Conservation (phyloP, 2,329 filamentous ascomycete species). For the Madurella fahalii region DNA sequence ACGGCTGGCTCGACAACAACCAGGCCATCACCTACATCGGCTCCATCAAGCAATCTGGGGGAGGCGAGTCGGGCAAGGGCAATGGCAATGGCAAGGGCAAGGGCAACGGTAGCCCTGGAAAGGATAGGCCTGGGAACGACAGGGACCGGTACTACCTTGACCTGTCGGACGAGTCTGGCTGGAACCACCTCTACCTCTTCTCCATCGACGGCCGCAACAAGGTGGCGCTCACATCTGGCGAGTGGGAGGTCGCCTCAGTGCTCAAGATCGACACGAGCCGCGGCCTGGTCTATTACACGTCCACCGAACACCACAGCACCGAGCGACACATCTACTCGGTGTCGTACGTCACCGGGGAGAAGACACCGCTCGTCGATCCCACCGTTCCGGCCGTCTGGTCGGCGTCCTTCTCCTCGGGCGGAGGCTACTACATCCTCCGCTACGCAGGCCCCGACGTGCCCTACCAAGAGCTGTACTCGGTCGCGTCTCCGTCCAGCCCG, state of each 20-base stretch:
- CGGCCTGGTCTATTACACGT: conserved; percentile 59
- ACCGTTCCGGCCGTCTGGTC: conserved; percentile 55
- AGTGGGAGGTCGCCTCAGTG: conserved; percentile 62
- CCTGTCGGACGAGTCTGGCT: conserved; percentile 61
- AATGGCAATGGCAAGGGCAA: conserved; percentile 2
- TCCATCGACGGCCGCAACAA: conserved; percentile 52
- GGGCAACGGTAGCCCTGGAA: not conserved
- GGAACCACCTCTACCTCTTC: conserved; percentile 63
- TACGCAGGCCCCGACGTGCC: conserved; percentile 65
- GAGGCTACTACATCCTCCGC: conserved; percentile 61
- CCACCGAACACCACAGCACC: conserved; percentile 61
- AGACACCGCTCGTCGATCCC: conserved; percentile 60
- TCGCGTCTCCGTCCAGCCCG: conserved; percentile 48
- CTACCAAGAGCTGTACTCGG: conserved; percentile 62
- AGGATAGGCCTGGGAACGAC: not conserved
- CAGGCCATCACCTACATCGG: conserved; percentile 54
- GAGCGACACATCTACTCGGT: conserved; percentile 66
- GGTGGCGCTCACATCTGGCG: conserved; percentile 57
- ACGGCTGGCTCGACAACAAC: conserved; percentile 61
- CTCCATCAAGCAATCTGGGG: conserved; percentile 30
- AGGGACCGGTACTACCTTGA: conserved; percentile 55
- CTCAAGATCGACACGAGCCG: conserved; percentile 55
- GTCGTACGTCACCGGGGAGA: conserved; percentile 50
- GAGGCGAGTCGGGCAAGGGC: not conserved
- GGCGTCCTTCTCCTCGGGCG: conserved; percentile 60